Conservation (phyloP, 192 early-diverging fungal genomes). For the Mortierella hygrophila region DNA sequence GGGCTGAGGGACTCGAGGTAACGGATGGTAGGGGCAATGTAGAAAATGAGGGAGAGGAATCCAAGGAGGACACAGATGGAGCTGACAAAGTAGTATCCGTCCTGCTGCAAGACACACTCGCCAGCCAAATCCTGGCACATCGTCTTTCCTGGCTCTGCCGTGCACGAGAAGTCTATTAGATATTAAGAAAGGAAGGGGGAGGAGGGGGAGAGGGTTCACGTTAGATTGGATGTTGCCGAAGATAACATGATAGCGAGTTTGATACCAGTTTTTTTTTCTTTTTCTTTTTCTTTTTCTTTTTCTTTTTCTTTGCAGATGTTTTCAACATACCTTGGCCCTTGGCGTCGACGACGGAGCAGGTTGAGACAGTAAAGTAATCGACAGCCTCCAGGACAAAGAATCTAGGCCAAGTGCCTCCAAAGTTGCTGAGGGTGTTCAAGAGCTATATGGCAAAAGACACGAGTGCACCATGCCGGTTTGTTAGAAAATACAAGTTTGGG, state of each 20-base stretch:
- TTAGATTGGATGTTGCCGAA: neutral
- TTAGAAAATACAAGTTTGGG: neutral
- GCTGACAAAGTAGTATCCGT: conserved; percentile 92
- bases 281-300: neutral
- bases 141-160: conserved; percentile 70
- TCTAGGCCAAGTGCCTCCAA: conserved; percentile 97
- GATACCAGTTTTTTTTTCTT: neutral
- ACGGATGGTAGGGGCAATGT: conserved; percentile 72
- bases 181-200: neutral
- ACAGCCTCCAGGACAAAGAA: conserved; percentile 94
- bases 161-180: conserved; percentile 66
- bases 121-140: conserved; percentile 76
- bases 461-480: neutral
- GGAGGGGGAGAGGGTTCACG: too few relatives aligned
- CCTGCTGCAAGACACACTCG: conserved; percentile 73
- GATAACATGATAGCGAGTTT: too few relatives aligned
- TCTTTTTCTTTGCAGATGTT: too few relatives aligned
- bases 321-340: conserved; percentile 34
- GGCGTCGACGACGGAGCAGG: conserved; percentile 56
- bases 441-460: conserved; percentile 54
- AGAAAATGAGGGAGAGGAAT: conserved; percentile 64
- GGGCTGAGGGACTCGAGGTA: conserved; percentile 62
- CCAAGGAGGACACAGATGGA: conserved; percentile 80
- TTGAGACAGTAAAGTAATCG: conserved; percentile 84
- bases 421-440: conserved; percentile 94